Evolutionary conservation across 805 yeast genomes (phyloP).

Genomic region (Helenozyma baotianmanensis): DNA sequence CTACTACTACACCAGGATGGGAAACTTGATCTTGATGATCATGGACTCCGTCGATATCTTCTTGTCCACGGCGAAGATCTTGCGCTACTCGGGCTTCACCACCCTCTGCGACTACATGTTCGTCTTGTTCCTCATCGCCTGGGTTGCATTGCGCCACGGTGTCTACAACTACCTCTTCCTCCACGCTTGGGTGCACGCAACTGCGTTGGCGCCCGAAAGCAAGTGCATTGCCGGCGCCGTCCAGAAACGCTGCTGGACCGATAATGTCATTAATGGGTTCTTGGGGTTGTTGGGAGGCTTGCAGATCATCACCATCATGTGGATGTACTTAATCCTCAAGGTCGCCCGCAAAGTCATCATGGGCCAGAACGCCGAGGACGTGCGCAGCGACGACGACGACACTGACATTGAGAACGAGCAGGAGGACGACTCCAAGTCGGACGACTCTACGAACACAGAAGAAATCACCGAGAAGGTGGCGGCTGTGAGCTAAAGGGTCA

Average conservation of each 20-base stretch:
- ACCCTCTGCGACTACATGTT: constrained; percentile 65
- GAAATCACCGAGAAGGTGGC: no score
- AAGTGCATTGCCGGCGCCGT: constrained; percentile 34
- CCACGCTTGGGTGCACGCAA: constrained; percentile 47
- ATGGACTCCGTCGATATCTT: constrained; percentile 84
- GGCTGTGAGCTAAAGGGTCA: no score
- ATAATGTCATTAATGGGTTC: constrained; percentile 42
- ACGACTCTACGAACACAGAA: no score
- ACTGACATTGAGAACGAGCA: constrained; percentile 25
- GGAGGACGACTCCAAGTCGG: neutral
- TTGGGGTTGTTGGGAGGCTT: constrained; percentile 55
- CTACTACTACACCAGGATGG: constrained; percentile 69
- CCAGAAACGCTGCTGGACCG: constrained; percentile 49
- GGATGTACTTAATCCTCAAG: constrained; percentile 71
- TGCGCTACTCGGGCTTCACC: constrained; percentile 65
- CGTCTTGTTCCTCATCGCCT: constrained; percentile 56
- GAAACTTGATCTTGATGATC: constrained; percentile 68
- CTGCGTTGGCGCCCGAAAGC: constrained; percentile 40
- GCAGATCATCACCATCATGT: constrained; percentile 60
- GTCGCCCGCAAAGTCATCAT: constrained; percentile 66
- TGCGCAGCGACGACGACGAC: constrained; percentile 78
- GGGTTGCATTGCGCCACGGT: constrained; percentile 74
- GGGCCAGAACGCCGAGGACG: constrained; percentile 81
- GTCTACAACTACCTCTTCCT: constrained; percentile 63
- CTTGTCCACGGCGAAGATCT: constrained; percentile 67